Evolutionary conservation across 257 asterid genomes (phyloP).

Genomic region (Plantago elongata): DNA sequence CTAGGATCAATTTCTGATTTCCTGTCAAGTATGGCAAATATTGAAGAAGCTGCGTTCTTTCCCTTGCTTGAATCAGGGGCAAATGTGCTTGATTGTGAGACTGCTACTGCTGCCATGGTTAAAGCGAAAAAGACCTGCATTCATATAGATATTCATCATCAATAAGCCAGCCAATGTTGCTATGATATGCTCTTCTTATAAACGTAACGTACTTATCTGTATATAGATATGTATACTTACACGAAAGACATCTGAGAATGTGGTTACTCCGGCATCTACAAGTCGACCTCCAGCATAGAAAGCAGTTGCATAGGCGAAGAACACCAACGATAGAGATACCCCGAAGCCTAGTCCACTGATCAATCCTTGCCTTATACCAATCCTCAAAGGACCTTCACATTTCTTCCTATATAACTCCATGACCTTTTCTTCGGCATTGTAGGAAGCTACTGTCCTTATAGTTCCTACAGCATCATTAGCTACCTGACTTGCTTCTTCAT

Average conservation of each 20-base stretch:
- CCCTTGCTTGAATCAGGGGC: conserved; percentile 61
- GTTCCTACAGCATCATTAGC: conserved; percentile 66
- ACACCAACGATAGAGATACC: conserved; percentile 37
- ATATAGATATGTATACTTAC: conserved; percentile 22
- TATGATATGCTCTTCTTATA: too few species aligned
- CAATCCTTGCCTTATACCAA: conserved; percentile 41
- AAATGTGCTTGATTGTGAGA: conserved; percentile 56
- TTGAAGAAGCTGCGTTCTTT: conserved; percentile 44
- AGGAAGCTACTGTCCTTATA: conserved; percentile 66
- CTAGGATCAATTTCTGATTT: conserved; percentile 52
- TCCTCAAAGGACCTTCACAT: conserved; percentile 47
- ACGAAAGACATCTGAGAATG: conserved; percentile 42
- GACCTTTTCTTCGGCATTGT: conserved; percentile 56
- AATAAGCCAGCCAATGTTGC: not conserved
- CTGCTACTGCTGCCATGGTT: conserved; percentile 42
- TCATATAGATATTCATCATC: not conserved
- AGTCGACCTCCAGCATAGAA: conserved; percentile 61
- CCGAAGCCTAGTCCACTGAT: conserved; percentile 56
- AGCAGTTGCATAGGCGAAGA: conserved; percentile 42
- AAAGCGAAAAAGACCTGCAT: conserved; percentile 59
- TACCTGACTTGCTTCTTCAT: conserved; percentile 68
- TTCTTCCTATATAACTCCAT: conserved; percentile 45
- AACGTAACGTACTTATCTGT: not conserved
- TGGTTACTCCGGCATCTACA: conserved; percentile 38
- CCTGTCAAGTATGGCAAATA: conserved; percentile 53